Evolutionary conservation across 768 basidiomycete species (phyloP).

Genomic region (Phylloporus sp.): DNA sequence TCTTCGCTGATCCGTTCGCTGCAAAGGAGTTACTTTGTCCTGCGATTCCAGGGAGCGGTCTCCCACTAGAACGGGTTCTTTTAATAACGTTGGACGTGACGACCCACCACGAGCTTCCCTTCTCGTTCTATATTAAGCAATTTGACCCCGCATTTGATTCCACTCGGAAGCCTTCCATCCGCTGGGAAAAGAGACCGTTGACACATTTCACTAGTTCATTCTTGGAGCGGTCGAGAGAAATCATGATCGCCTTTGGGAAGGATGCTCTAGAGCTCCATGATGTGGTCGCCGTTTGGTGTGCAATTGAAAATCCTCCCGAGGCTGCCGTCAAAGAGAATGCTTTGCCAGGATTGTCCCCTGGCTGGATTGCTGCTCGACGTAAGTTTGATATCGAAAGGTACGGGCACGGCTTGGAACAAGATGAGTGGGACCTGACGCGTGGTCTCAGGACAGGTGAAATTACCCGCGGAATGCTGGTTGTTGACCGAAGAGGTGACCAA

Average conservation of each 20-base stretch:
- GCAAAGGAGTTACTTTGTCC: constrained; percentile 64
- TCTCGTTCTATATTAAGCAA: constrained; percentile 50
- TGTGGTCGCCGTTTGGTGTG: constrained; percentile 85
- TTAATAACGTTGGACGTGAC: constrained; percentile 82
- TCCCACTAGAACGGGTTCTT: constrained; percentile 66
- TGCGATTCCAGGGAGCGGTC: constrained; percentile 32
- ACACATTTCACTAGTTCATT: constrained; percentile 78
- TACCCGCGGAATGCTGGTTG: constrained; percentile 84
- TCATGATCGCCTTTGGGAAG: constrained; percentile 77
- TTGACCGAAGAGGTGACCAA: constrained; percentile 67
- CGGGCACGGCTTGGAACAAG: constrained; percentile 1
- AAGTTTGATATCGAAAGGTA: constrained; percentile 72
- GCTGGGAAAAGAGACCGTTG: constrained; percentile 52
- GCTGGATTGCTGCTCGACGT: constrained; percentile 55
- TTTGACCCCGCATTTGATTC: constrained; percentile 64
- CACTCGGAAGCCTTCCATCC: constrained; percentile 44
- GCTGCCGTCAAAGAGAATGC: constrained; percentile 21
- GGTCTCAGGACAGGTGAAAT: constrained; percentile 61
- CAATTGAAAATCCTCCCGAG: constrained; percentile 63
- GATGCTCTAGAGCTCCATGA: constrained; percentile 92
- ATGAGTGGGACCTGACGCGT: neutral
- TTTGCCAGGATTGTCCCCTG: constrained; percentile 33
- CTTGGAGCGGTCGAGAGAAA: constrained; percentile 65
- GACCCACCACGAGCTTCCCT: constrained; percentile 72
- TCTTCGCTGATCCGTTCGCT: constrained; percentile 85